phyloP scores from a whole-genome alignment of 129 eudicot genomes.

The Helianthus annuus region HanXRQr2.0-SUNRISE NC_035448.2:166370317-166370816 shows the following conservation, averaged over 20 bases:
- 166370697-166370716: neutral
- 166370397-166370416: too few relatives aligned
- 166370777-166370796: neutral
- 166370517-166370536: neutral
- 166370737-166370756: too few relatives aligned
- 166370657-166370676: slow-evolving; percentile 13
- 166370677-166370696: neutral
- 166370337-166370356: neutral
- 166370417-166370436: neutral
- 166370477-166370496: neutral
- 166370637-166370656: slow-evolving; percentile 2
- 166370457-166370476: neutral
- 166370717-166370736: neutral
- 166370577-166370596: slow-evolving; percentile 3
- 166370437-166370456: neutral
- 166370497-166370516: neutral
- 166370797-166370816: neutral
- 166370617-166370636: slow-evolving; percentile 3
- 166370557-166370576: neutral
- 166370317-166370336: neutral
- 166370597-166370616: neutral
- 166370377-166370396: neutral
- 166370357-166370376: neutral
- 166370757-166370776: neutral
- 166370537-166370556: neutral